Percentiles rank a stretch among this genome's conserved stretches.
These are phyloP conservation scores for Cadophora malorum DNA, from an alignment of 2,329 filamentous ascomycete species.

Conservation along the genomic window DNA sequence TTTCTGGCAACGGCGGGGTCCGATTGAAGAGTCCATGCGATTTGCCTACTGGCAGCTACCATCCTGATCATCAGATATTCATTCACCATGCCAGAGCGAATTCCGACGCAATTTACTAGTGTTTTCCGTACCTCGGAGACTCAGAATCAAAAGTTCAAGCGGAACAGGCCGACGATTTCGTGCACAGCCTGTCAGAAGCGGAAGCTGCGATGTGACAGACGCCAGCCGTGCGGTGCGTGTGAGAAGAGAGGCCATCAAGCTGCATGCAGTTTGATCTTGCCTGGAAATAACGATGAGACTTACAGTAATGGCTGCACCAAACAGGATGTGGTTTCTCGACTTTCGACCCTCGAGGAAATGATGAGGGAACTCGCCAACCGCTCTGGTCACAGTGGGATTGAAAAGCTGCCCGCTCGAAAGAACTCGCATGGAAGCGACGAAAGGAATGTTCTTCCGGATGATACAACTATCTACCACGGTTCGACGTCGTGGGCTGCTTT, in stretches of 20 bases:
- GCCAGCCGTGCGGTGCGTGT: neutral
- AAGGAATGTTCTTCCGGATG: neutral
- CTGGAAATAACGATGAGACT: neutral
- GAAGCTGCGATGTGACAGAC: neutral
- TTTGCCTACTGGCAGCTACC: neutral
- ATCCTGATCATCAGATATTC: neutral
- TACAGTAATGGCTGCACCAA: neutral
- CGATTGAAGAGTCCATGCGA: neutral
- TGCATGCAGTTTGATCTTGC: neutral
- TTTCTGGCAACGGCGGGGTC: neutral
- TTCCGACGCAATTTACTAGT: neutral
- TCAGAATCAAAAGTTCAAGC: neutral
- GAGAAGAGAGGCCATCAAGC: neutral
- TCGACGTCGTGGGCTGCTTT: neutral
- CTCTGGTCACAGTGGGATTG: neutral
- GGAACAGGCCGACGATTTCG: neutral
- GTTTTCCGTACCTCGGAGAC: neutral
- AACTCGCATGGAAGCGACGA: neutral
- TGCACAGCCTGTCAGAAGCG: constrained; percentile 2
- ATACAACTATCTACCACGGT: neutral
- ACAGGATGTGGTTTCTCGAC: neutral
- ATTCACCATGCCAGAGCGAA: neutral
- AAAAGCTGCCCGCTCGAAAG: neutral
- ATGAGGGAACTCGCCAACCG: neutral
- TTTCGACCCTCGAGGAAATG: neutral